Percentiles rank a stretch among this genome's conserved stretches.
Evolutionary conservation across 2,329 filamentous ascomycete genomes (phyloP).

Genomic region (Aspergillus brasiliensis): DNA sequence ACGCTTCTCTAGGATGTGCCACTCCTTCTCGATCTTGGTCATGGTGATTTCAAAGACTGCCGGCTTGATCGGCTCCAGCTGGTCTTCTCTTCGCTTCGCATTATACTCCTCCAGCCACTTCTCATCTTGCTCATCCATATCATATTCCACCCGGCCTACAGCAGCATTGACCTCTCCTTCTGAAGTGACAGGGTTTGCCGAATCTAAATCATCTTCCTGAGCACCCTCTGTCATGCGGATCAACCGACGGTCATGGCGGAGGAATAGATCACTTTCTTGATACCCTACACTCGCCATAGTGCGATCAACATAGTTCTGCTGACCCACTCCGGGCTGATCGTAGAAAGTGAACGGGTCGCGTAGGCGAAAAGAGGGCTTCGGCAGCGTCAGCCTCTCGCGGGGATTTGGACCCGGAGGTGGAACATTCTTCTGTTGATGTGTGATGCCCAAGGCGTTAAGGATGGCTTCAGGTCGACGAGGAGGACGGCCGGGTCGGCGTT

Average conservation of each 20-base stretch:
- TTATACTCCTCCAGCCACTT: conserved; percentile 92
- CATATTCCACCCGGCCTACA: conserved; percentile 89
- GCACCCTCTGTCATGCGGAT: conserved; percentile 64
- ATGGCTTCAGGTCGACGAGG: conserved; percentile 65
- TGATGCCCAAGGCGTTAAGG: conserved; percentile 61
- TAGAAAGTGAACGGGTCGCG: conserved; percentile 52
- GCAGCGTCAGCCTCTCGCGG: conserved; percentile 51
- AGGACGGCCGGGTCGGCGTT: conserved; percentile 65
- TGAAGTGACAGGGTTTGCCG: conserved; percentile 55
- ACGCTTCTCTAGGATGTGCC: conserved; percentile 91
- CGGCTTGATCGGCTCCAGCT: conserved; percentile 81
- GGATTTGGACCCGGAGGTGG: conserved; percentile 54
- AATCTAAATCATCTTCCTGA: conserved; percentile 65
- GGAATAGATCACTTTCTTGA: conserved; percentile 89
- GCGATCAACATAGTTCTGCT: conserved; percentile 90
- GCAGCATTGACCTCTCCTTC: conserved; percentile 62
- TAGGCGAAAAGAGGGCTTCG: conserved; percentile 51
- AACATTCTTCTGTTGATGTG: conserved; percentile 56
- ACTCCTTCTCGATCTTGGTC: conserved; percentile 98
- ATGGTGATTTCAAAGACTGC: conserved; percentile 97
- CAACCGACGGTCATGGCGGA: conserved; percentile 72
- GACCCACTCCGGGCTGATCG: conserved; percentile 81
- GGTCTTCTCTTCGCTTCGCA: conserved; percentile 69
- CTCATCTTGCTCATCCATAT: conserved; percentile 99
- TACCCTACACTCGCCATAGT: conserved; percentile 96